Evolutionary conservation across 2,329 filamentous ascomycete species (phyloP), one percentile per base, ranked within the genome.

Genomic region (Ceratocystiopsis sp.): DNA sequence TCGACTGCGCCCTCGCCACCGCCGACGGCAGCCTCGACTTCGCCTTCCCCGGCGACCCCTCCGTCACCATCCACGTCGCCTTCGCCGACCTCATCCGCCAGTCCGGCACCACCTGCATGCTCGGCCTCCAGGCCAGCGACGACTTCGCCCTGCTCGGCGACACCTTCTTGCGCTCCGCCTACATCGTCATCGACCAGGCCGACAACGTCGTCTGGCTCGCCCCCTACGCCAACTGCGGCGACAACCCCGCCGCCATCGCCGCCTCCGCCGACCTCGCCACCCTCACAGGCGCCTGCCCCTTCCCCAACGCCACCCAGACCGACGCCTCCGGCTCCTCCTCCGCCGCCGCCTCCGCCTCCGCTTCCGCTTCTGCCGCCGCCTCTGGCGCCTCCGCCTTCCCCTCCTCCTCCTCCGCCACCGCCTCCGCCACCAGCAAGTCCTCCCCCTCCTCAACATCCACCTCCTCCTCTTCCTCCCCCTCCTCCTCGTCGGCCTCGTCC

Each of bases 81-180:
- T 71, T 67, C 50, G 55, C 52, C 25, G 69, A 73, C 55, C 59
- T 73, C 35, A 61, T 71, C 35, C 58, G 65, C 25, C 54, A 63
- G 51, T 55, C 57, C 3, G 49, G 52, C 17, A 47, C 45, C 35
- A 44, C 40, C 12, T 73, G 69, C 51, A 68, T 66, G 43, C 54
- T 73, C n/a, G 69, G 69, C 9, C 63, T 73, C 47, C 59, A 61
- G 48, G 59, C 64, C 10, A 69, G 61, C 49, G 54, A 60, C 8
- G 59, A 61, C 25, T 72, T 70, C 49, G 60, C 61, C 37, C 55
- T 75, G n/a, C 60, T 75, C n/a, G 72, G 72, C 12, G 72, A 74
- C 50, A 72, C 70, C 1, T 72, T 76, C 54, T 48, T 75, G 49
- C 65, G 72, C 32, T 71, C 68, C 12, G 69, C 68, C 18, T 73